Base-by-base conservation (phyloP, 768 basidiomycete genomes). In the button mushroom (Agaricus bisporus) region DNA sequence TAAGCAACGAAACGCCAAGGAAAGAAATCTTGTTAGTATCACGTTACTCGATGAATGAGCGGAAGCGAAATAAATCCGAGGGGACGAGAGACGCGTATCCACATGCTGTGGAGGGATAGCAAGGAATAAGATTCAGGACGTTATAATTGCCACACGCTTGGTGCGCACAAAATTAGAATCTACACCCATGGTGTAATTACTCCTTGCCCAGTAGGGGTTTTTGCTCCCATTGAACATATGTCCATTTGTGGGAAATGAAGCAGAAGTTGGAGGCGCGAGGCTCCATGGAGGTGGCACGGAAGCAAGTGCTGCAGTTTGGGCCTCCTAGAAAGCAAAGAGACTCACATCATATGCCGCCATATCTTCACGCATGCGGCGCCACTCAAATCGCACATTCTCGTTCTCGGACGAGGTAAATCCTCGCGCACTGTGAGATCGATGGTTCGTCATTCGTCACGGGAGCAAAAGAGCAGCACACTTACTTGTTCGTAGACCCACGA, bases 331-430 rank as follows among this genome's bases (percentile, higher is more conserved):
- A 54, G 43, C 42, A 41, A 50, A 14, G 41, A 29, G 17, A 69
- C 78, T 64, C 68, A 86, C 86, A 66, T 87, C 82, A 64, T 87
- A 88, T 12, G 80, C 78, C 58, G 66, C 67, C 14, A 75, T 69
- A 54, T 71, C 70, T 42, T 77, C 73, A 42, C 65, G 64, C 59
- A 71, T 69, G 58, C 77, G 74, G 58, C 84, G 73, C 86, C 86
- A 88, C 67, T 87, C 86, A 56, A 81, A 86, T 47, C 69, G 73
- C 60, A 69, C 72, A 42, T 80, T 81, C 59, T 84, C 81, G 29
- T 80, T 81, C 59, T 84, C 81, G 29, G 71, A 70, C 50, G 79
- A 76, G 56, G 72, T 63, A 66, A 88, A 87, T 47, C 73, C 71
- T 54, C 86, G 81, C 38, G 80, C 77, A 61, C 86, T 86, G 67